A percentile compares a stretch with the other conserved stretches of the same genome.
Conservation (phyloP, 306 rosid species). For the Urtica urens region DNA sequence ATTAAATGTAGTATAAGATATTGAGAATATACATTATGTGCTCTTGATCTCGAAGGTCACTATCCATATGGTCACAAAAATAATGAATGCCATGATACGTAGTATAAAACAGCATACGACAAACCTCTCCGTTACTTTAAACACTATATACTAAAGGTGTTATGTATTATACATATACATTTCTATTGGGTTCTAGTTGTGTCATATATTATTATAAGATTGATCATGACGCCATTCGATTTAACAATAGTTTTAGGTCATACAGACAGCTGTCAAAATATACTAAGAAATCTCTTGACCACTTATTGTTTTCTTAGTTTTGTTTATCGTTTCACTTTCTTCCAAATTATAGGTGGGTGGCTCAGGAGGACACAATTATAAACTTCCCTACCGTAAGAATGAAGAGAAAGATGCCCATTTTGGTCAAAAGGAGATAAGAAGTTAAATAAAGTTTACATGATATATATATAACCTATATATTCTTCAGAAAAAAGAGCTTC, state of each 20-base stretch:
- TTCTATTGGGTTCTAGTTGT: constrained; percentile 1
- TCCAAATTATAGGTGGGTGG: constrained; percentile 26
- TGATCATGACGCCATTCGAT: too few species aligned
- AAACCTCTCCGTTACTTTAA: background rate
- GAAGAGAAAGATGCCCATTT: constrained; percentile 34
- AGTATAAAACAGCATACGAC: background rate
- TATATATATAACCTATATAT: background rate
- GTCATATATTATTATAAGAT: background rate
- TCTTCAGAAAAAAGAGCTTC: background rate
- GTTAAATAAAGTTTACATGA: background rate
- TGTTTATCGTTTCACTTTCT: background rate
- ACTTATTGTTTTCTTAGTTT: background rate
- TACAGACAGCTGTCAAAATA: background rate
- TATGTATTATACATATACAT: too few species aligned
- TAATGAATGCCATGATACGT: background rate
- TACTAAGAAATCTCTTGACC: constrained; percentile 4
- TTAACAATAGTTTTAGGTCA: background rate
- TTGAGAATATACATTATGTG: background rate
- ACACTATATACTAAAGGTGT: too few species aligned
- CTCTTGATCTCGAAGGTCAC: background rate
- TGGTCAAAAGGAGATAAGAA: constrained; percentile 23
- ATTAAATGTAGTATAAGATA: background rate
- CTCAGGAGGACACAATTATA: constrained; percentile 30
- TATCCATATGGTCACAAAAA: background rate
- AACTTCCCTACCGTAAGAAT: constrained; percentile 39